Base-by-base conservation (phyloP, 2,329 filamentous ascomycete species). In the Pseudogymnoascus sp. region DNA sequence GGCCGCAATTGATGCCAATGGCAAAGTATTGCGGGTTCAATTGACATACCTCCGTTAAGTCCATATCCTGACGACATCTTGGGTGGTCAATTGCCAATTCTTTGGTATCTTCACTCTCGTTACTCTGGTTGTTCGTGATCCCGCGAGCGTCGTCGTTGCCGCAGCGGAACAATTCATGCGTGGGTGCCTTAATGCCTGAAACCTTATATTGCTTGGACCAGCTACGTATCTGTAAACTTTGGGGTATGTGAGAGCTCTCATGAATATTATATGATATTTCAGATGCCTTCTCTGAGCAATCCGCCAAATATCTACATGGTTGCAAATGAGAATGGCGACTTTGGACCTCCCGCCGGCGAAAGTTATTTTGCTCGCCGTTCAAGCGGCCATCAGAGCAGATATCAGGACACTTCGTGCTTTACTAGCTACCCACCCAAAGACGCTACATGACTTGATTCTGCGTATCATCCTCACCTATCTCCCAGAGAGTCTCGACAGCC, bases 1-100 rank as follows among this genome's bases (percentile, higher is more conserved):
- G 29, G 16, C 29, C 59, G 35, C 19, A 26, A 39, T 39, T 37
- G 29, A 62, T 41, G 19, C 11, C 39, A 26, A 39, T 3, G 61
- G 16, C 65, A 41, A 26, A 6, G 58, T 33, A 31, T 45, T 66
- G 66, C 70, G 67, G 21, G 29, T n/a, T 31, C 37, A 37, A 59
- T 21, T 26, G 8, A 80, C 86, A 71, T 79, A 91, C 90, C 90
- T 78, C 90, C 90, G 75, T 85, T 82, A 76, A 95, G 81, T 76
- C 90, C 90, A 76, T 87, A 93, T 78, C 90, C 90, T 72, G 90
- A 92, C 77, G 90, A 82, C 90, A 93, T 93, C 33, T 66, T 73
- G 64, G 64, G 62, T 61, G 64, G 31, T 70, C 63, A 65, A 67
- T 69, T 68, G 64, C 52, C 33, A 39, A 31, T 60, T 60, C 58